phyloP scores from a whole-genome alignment of 116 monocot species.

The Phalaenopsis hybrid region DNA sequence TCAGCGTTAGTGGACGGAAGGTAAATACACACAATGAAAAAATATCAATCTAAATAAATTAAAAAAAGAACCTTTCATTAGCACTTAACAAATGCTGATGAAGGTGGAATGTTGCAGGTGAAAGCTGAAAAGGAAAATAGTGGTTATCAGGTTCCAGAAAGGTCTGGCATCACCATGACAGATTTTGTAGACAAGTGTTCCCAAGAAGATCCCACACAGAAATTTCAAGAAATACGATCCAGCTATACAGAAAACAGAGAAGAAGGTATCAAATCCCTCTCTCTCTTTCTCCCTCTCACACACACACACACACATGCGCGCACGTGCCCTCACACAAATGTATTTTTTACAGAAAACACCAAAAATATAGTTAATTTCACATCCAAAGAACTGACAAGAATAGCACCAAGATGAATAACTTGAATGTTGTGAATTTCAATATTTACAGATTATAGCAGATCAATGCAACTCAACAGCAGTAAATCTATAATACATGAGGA shows the following conservation, averaged over 20 bases:
- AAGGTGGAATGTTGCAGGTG: slow-evolving; percentile 2
- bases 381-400: neutral
- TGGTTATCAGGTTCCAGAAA: slow-evolving; percentile 14
- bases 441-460: slow-evolving; percentile 20
- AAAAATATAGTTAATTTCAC: neutral
- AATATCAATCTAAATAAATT: neutral
- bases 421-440: neutral
- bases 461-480: slow-evolving; percentile 5
- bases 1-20: neutral
- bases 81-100: neutral
- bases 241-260: slow-evolving; percentile 11
- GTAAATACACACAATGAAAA: neutral
- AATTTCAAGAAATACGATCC: slow-evolving; percentile 13
- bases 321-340: too few species aligned
- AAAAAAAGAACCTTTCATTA: slow-evolving; percentile 1
- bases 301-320: too few species aligned
- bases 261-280: slow-evolving; percentile 8
- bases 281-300: too few species aligned
- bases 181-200: neutral
- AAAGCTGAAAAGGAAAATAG: neutral
- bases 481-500: slow-evolving; percentile 3
- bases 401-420: neutral
- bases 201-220: neutral
- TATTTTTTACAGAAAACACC: neutral
- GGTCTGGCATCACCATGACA: neutral